Evolutionary conservation across 1,284 basidiomycete genomes (phyloP), one percentile per base, ranked within the genome.

Genomic region (Apiotrichum veenhuisii): DNA sequence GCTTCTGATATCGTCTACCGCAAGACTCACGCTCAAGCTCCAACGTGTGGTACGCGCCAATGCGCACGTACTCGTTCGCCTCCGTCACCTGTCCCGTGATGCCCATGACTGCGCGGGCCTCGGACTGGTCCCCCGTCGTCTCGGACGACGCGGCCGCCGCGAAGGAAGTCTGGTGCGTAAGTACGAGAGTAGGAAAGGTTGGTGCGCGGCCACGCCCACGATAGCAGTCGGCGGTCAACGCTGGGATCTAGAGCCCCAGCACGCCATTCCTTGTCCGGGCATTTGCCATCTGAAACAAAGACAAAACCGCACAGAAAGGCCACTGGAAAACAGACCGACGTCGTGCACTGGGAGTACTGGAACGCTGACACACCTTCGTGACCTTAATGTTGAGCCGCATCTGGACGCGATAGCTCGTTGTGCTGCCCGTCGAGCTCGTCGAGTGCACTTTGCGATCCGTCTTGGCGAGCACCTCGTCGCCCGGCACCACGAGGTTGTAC

Each of bases 1-100:
- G n/a, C n/a, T n/a, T n/a, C n/a, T n/a, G n/a, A n/a, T n/a, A n/a
- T n/a, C n/a, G n/a, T n/a, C n/a, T n/a, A n/a, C 23, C 42, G 8
- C 23, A 30, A 30, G 12, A 50, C 58, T 50, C 51, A 72, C 76
- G 71, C 73, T 98, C 96, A 43, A 99, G 81, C 70, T 98, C 95
- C 30, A 98, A 81, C 0, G 96, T 98, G 72, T 99, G 96, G 75
- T 85, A 95, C 20, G 95, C 92, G 5, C 95, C 94, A 72, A 98
- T 82, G 73, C 90, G 91, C 55, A 98, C 96, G 73, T 94, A 86
- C 34, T 82, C 82, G 68, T 97, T 98, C 79, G 98, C 95, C 50
- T 84, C 82, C n/a, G 85, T 85, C 20, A 98, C 92, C 59, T 84
- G 84, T 4, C 96, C 96, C 12, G 91, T 84, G 54, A 99, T 86